Percentiles rank a stretch among this genome's conserved stretches.
These are phyloP conservation scores for Vigna radiata DNA, from an alignment of 306 rosid species.

Conservation along the genomic window DNA sequence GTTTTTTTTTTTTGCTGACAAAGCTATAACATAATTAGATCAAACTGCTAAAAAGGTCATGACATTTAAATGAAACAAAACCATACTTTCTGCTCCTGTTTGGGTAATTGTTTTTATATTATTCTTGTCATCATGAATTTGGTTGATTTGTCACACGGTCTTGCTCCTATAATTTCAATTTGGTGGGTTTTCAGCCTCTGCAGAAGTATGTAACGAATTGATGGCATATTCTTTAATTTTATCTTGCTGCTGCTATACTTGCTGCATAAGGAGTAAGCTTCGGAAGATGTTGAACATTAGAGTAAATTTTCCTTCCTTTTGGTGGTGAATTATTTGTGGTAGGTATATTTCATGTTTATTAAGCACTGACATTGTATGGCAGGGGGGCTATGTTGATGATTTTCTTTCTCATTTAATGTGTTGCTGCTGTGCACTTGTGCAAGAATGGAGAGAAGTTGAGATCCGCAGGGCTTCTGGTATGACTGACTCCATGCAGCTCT, in stretches of 20 bases:
- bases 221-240: constrained; percentile 84
- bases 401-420: constrained; percentile 98
- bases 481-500: constrained; percentile 14
- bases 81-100: no score
- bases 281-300: constrained; percentile 80
- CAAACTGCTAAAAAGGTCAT: background rate
- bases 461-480: constrained; percentile 74
- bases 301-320: constrained; percentile 53
- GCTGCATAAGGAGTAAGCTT: constrained; percentile 89
- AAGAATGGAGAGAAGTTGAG: constrained; percentile 98
- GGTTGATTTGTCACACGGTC: constrained; percentile 9
- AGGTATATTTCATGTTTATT: constrained; percentile 27
- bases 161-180: constrained; percentile 20
- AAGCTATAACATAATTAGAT: background rate
- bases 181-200: constrained; percentile 66
- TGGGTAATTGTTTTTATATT: background rate
- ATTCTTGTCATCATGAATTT: background rate
- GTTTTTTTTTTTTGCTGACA: constrained; percentile 12
- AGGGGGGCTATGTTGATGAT: constrained; percentile 95
- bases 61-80: background rate
- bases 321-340: background rate
- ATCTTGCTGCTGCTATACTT: constrained; percentile 97
- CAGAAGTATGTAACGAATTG: constrained; percentile 90
- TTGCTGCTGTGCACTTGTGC: constrained; percentile 97
- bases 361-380: constrained; percentile 40